Percentiles rank a stretch among this genome's conserved stretches.
These are phyloP conservation scores for Microcyclospora tardicrescens DNA, from an alignment of 2,329 filamentous ascomycete species.

Conservation along the genomic window DNA sequence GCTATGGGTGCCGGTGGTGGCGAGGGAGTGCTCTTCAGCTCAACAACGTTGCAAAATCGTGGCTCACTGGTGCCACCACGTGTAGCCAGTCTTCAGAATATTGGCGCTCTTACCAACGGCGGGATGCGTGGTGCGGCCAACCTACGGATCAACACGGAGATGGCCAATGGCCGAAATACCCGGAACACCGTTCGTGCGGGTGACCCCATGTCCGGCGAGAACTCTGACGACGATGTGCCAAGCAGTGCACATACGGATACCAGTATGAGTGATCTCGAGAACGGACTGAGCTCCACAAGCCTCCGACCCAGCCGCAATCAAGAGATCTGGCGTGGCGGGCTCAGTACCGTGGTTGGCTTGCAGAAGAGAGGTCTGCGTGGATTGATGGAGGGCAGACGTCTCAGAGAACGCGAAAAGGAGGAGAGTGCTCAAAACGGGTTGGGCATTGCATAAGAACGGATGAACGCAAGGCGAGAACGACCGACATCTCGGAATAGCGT, in stretches of 20 bases:
- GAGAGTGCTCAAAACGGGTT: slow-evolving; percentile 24
- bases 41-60: slow-evolving; percentile 21
- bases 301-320: slow-evolving; percentile 30
- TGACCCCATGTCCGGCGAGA: slow-evolving; percentile 14
- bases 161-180: slow-evolving; percentile 26
- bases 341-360: slow-evolving; percentile 82
- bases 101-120: slow-evolving; percentile 21
- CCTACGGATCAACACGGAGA: slow-evolving; percentile 39
- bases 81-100: slow-evolving; percentile 35
- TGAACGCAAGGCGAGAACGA: not conserved
- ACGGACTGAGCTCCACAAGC: slow-evolving; percentile 22
- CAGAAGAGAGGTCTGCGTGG: slow-evolving; percentile 88
- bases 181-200: slow-evolving; percentile 20
- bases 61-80: slow-evolving; percentile 14
- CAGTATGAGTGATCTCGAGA: slow-evolving; percentile 23
- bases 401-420: slow-evolving; percentile 51
- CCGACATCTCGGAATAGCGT: not conserved
- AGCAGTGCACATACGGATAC: slow-evolving; percentile 22
- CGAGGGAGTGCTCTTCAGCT: slow-evolving; percentile 58
- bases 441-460: slow-evolving; percentile 20
- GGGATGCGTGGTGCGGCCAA: slow-evolving; percentile 21
- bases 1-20: slow-evolving; percentile 96
- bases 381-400: slow-evolving; percentile 82
- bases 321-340: slow-evolving; percentile 67
- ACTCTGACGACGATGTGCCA: slow-evolving; percentile 24